Evolutionary conservation across 257 asterid genomes (phyloP).

Genomic region (Primulina eburnea): DNA sequence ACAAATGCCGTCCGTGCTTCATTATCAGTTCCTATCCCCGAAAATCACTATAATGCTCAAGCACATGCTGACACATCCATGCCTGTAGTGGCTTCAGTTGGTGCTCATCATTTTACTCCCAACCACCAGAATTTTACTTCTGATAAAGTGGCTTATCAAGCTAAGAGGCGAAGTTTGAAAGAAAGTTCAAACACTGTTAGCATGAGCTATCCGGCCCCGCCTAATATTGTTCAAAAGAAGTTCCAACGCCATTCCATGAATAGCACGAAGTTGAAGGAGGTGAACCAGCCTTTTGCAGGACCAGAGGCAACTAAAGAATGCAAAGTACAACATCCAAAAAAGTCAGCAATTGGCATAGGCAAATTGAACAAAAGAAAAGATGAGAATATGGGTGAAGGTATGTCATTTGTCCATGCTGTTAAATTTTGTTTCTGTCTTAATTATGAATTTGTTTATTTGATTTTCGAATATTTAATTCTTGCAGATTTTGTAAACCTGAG

Average conservation of each 20-base stretch:
- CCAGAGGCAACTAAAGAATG: slow-evolving; percentile 33
- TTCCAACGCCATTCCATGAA: slow-evolving; percentile 37
- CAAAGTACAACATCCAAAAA: slow-evolving; percentile 34
- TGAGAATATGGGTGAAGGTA: slow-evolving; percentile 54
- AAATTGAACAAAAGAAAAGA: slow-evolving; percentile 45
- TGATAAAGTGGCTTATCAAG: slow-evolving; percentile 28
- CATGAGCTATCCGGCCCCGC: slow-evolving; percentile 29
- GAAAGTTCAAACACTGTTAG: slow-evolving; percentile 31
- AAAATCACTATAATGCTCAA: slow-evolving; percentile 40
- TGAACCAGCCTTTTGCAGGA: slow-evolving; percentile 44
- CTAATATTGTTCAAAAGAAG: slow-evolving; percentile 30
- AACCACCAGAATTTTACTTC: slow-evolving; percentile 33
- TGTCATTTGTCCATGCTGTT: slow-evolving; percentile 27
- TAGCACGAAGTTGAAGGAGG: slow-evolving; percentile 43
- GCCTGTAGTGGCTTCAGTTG: slow-evolving; percentile 42
- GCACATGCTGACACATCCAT: slow-evolving; percentile 36
- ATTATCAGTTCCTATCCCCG: slow-evolving; percentile 45
- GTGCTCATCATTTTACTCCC: slow-evolving; percentile 28
- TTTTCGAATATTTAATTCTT: slow-evolving; percentile 30
- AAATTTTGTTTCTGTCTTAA: slow-evolving; percentile 24
- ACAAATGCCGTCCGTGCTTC: slow-evolving; percentile 54
- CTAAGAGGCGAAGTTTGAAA: slow-evolving; percentile 56
- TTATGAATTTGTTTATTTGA: slow-evolving; percentile 24
- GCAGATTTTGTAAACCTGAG: slow-evolving; percentile 60
- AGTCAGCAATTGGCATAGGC: slow-evolving; percentile 30